These are phyloP conservation scores for Eimeria acervulina DNA, from an alignment of 169 alveolate species.

Conservation along the genomic window DNA sequence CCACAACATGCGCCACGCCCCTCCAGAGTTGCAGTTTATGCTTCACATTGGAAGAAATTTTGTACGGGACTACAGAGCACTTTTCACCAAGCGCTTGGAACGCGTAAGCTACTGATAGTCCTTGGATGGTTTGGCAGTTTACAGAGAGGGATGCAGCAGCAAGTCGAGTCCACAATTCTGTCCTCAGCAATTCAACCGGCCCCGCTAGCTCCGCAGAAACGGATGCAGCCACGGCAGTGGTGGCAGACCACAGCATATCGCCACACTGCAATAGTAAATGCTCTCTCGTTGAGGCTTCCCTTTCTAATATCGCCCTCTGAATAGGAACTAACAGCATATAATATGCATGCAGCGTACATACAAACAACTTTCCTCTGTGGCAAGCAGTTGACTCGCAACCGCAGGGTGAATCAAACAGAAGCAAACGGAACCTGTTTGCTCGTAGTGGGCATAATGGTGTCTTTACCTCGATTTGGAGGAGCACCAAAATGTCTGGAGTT, in stretches of 20 bases:
- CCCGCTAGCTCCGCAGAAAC: slow-evolving; percentile 19
- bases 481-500: slow-evolving; percentile 72
- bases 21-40: slow-evolving; percentile 57
- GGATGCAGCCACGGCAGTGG: slow-evolving; percentile 44
- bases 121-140: not conserved
- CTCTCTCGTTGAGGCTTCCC: slow-evolving; percentile 35
- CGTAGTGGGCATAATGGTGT: not conserved
- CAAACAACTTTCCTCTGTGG: not conserved
- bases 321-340: not conserved
- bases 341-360: not conserved
- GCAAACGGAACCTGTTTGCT: not conserved
- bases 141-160: slow-evolving; percentile 71
- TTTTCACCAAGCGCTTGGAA: slow-evolving; percentile 62
- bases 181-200: slow-evolving; percentile 8
- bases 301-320: slow-evolving; percentile 70
- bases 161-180: slow-evolving; percentile 69
- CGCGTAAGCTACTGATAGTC: slow-evolving; percentile 49
- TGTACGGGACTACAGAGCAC: slow-evolving; percentile 51
- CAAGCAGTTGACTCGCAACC: not conserved
- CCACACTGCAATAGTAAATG: slow-evolving; percentile 60
- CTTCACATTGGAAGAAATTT: not conserved
- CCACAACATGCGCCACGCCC: slow-evolving; percentile 76
- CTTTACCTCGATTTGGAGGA: slow-evolving; percentile 62
- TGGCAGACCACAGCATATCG: slow-evolving; percentile 47
- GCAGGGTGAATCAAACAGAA: not conserved